Base-by-base conservation (phyloP, 129 eudicot species). In the Lonicera japonica region DNA sequence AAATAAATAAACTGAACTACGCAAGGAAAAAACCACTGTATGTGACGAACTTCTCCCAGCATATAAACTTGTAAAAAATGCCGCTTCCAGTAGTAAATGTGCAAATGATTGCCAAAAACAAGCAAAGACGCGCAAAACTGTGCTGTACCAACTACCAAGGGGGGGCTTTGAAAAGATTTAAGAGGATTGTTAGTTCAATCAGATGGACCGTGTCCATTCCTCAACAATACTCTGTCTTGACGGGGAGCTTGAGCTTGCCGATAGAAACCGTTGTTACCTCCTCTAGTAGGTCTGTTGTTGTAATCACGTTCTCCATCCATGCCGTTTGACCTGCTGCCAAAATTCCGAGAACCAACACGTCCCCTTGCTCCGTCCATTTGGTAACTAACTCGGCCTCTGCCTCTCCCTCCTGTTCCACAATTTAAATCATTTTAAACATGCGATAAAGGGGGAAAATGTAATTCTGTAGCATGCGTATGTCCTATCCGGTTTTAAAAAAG, bases 371-470 rank as follows among this genome's bases (percentile, higher is more conserved):
- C 84, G 3, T 90, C 95, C 61, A 67, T 67, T 53, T 80, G 84
- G 79, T 86, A 74, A 43, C 84, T 68, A 11, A 74, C 62, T 75
- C 95, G 78, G 70, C 90, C 95, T 75, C 95, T 81, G 38, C 97
- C 97, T 65, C 87, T 70, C 67, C 83, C 86, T 58, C 97, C 97
- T 90, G 74, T 61, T 74, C 36, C 36, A 29, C 36, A 2, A 29
- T 6, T 6, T 1, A 29, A 29, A 29, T 29, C 36, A 29, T 1
- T 1, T 29, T 29, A 29, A 29, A 29, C 36, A 29, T 29, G 36
- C 36, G n/a, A n/a, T n/a, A n/a, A n/a, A n/a, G n/a, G n/a, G n/a
- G n/a, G n/a, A n/a, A n/a, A n/a, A n/a, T n/a, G n/a, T n/a, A n/a
- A n/a, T n/a, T n/a, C n/a, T n/a, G n/a, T n/a, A n/a, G n/a, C n/a